Conservation (phyloP, 2,329 filamentous ascomycete genomes). For the Phaeoacremonium minimum region DNA sequence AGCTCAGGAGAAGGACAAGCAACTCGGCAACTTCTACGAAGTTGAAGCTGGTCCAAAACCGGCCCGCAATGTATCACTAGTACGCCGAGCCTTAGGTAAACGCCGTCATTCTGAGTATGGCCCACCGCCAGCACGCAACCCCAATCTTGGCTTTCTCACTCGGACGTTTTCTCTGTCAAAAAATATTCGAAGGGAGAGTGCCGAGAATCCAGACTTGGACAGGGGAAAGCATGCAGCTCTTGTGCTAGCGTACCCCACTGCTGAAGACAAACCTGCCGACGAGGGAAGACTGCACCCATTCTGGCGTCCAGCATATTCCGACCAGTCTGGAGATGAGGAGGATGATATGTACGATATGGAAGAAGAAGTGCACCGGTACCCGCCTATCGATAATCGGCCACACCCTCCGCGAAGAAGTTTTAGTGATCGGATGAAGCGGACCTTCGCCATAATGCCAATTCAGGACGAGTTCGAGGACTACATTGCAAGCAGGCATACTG, state of each 20-base stretch:
- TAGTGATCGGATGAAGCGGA: constrained; percentile 50
- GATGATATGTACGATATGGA: constrained; percentile 21
- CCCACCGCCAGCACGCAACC: constrained; percentile 28
- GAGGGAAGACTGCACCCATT: constrained; percentile 54
- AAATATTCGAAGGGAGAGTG: constrained; percentile 23
- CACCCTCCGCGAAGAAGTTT: constrained; percentile 40
- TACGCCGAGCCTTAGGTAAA: constrained; percentile 49
- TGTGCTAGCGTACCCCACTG: too few species aligned
- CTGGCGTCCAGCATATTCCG: constrained; percentile 52
- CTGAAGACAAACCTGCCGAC: constrained; percentile 44
- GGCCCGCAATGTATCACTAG: constrained; percentile 41
- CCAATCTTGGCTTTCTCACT: constrained; percentile 35
- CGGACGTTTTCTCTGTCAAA: constrained; percentile 52
- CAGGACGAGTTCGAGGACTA: constrained; percentile 33
- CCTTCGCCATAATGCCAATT: constrained; percentile 57
- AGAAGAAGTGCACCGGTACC: constrained; percentile 18
- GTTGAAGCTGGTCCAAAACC: constrained; percentile 40
- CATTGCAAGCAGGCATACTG: constrained; percentile 22
- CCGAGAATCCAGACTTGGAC: constrained; percentile 17
- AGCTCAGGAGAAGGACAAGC: constrained; percentile 43
- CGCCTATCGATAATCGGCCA: constrained; percentile 39
- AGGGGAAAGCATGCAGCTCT: constrained; percentile 21
- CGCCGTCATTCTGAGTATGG: constrained; percentile 42
- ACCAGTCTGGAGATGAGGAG: constrained; percentile 22
- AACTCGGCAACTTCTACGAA: constrained; percentile 51